Percentiles rank a stretch among this genome's conserved stretches.
These are phyloP conservation scores for Geoglossum cookeanum DNA, from an alignment of 2,329 filamentous ascomycete genomes.

Conservation along the genomic window DNA sequence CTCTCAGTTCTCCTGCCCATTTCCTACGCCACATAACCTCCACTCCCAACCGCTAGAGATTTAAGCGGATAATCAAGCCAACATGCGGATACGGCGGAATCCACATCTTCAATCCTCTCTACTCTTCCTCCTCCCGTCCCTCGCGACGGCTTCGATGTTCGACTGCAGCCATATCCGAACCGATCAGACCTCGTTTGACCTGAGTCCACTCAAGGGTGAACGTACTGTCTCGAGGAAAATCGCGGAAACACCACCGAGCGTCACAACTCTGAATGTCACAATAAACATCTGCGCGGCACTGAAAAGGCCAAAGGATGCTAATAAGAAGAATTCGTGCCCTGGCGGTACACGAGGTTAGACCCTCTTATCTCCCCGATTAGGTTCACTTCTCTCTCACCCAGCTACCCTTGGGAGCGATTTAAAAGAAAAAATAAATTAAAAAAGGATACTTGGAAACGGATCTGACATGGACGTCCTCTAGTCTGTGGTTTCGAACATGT, in stretches of 20 bases:
- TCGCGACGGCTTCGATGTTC: constrained; percentile 29
- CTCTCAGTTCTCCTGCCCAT: background rate
- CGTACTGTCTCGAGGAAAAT: constrained; percentile 44
- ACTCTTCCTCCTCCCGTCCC: constrained; percentile 15
- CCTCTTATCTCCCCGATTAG: constrained; percentile 9
- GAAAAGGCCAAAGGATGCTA: constrained; percentile 37
- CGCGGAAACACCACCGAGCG: constrained; percentile 26
- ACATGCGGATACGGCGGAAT: background rate
- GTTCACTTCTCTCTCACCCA: background rate
- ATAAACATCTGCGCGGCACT: constrained; percentile 56
- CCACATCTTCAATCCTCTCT: background rate
- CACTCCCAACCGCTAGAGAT: no score
- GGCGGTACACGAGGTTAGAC: constrained; percentile 44
- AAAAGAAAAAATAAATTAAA: background rate
- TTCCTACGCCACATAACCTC: background rate
- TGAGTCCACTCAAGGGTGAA: constrained; percentile 43
- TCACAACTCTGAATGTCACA: constrained; percentile 62
- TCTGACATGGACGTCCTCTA: constrained; percentile 16
- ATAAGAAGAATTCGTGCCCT: constrained; percentile 42
- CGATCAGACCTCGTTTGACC: constrained; percentile 42
- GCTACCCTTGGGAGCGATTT: background rate
- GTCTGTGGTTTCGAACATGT: constrained; percentile 57
- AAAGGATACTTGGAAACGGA: background rate
- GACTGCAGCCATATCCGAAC: constrained; percentile 43
- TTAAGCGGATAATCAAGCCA: background rate